phyloP scores from a whole-genome alignment of 768 basidiomycete genomes.

The Baorangia bicolor region DNA sequence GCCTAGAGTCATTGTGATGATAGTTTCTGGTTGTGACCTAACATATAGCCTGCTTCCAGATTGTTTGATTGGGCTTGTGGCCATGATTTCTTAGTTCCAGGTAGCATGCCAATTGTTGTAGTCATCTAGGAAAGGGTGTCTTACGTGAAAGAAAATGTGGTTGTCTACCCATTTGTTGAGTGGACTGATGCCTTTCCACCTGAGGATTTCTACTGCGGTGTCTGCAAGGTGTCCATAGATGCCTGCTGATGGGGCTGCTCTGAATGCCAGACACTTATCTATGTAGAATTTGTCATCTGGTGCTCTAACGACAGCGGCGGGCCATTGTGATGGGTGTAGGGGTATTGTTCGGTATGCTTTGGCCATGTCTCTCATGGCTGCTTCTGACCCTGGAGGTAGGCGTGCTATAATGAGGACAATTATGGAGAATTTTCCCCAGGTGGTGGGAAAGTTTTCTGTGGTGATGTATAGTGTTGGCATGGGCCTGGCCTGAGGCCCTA shows the following conservation, averaged over 20 bases:
- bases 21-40: too few species aligned
- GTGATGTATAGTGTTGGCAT: too few species aligned
- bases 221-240: constrained; percentile 7
- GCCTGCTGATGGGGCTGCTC: not conserved
- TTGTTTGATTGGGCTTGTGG: too few species aligned
- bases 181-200: not conserved
- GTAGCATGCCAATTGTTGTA: too few species aligned
- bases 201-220: not conserved
- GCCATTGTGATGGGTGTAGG: not conserved
- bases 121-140: not conserved
- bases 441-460: too few species aligned
- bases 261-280: not conserved
- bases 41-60: too few species aligned
- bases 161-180: constrained; percentile 13
- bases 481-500: too few species aligned
- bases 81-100: too few species aligned
- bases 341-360: not conserved
- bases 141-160: constrained; percentile 3
- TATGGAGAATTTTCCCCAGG: too few species aligned
- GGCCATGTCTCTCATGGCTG: not conserved
- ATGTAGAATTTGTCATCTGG: not conserved
- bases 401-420: too few species aligned
- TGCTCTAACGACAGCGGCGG: not conserved
- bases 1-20: too few species aligned
- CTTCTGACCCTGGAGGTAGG: too few species aligned